Percentiles rank a stretch among this genome's conserved stretches.
Conservation (phyloP, 805 yeast genomes). For the Wickerhamiella azyma region DNA sequence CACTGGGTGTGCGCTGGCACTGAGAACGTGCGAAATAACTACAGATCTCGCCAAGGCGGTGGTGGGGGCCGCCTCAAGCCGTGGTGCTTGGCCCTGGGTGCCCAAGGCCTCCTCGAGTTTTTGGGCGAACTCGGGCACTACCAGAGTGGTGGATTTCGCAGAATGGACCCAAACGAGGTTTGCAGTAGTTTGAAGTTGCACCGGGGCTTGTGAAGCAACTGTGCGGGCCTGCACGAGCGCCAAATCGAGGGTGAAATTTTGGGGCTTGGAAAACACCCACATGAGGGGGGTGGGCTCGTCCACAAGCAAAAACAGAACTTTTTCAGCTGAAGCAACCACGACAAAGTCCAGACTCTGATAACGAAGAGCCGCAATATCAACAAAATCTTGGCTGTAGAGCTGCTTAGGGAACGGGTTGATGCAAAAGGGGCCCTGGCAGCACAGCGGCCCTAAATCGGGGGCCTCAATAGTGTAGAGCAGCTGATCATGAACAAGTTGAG, state of each 20-base stretch:
- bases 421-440: constrained; percentile 40
- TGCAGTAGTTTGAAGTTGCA: background rate
- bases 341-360: constrained; percentile 11
- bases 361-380: constrained; percentile 20
- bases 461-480: constrained; percentile 1
- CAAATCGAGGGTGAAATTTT: background rate
- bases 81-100: background rate
- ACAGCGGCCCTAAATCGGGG: constrained; percentile 4
- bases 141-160: background rate
- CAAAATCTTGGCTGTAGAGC: constrained; percentile 36
- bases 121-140: background rate
- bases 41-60: background rate
- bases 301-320: constrained; percentile 10
- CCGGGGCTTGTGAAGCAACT: background rate
- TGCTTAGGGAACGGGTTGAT: constrained; percentile 42
- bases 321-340: constrained; percentile 9
- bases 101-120: background rate
- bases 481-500: background rate
- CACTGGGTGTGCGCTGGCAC: background rate
- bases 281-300: constrained; percentile 6
- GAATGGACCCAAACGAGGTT: constrained; percentile 6
- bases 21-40: background rate
- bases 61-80: background rate
- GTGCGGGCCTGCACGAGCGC: constrained; percentile 10
- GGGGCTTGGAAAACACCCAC: constrained; percentile 6